Evolutionary conservation across 305 asterid genomes (phyloP).

Genomic region (Solanum hybrid): DNA sequence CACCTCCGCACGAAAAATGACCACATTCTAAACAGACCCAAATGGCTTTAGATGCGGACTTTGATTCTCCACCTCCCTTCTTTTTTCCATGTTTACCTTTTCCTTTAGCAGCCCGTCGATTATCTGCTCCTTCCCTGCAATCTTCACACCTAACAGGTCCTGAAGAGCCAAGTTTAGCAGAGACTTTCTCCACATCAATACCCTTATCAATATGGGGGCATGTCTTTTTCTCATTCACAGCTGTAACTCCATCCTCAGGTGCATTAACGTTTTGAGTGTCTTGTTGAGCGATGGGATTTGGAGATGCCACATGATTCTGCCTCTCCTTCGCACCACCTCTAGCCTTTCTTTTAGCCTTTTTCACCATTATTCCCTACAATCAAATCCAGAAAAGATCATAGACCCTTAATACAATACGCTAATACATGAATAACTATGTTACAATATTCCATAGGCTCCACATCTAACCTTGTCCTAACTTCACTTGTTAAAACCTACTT

Average conservation of each 20-base stretch:
- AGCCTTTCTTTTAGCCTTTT: slow-evolving; percentile 62
- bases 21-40: slow-evolving; percentile 92
- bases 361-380: slow-evolving; percentile 66
- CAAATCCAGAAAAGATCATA: slow-evolving; percentile 9
- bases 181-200: slow-evolving; percentile 50
- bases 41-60: slow-evolving; percentile 44
- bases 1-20: slow-evolving; percentile 82
- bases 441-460: background rate
- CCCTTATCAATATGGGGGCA: slow-evolving; percentile 68
- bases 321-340: slow-evolving; percentile 57
- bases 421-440: background rate
- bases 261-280: slow-evolving; percentile 18
- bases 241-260: slow-evolving; percentile 27
- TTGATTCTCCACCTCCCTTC: slow-evolving; percentile 31
- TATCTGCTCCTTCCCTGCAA: slow-evolving; percentile 29
- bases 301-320: slow-evolving; percentile 27
- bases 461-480: background rate
- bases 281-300: slow-evolving; percentile 16
- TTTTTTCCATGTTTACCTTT: slow-evolving; percentile 38
- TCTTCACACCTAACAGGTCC: slow-evolving; percentile 49
- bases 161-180: slow-evolving; percentile 38
- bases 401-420: background rate
- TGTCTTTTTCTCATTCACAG: slow-evolving; percentile 29
- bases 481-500: background rate
- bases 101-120: slow-evolving; percentile 22